A percentile compares a stretch with the other conserved stretches of the same genome.
phyloP scores from a whole-genome alignment of 2,329 filamentous ascomycete genomes.

The Alternaria alternata region DNA sequence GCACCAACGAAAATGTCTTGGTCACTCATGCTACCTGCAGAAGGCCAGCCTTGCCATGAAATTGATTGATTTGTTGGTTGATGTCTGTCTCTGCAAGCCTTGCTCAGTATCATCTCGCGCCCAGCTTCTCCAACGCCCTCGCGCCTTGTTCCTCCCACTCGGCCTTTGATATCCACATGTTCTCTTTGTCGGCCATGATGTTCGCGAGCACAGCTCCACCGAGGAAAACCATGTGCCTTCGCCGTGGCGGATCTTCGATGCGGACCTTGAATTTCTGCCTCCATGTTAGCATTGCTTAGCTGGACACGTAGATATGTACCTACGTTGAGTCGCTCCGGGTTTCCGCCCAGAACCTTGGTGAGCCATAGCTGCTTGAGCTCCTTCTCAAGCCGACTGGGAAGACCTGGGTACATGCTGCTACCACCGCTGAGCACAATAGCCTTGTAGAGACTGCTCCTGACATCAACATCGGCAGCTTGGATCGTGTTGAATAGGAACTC shows the following conservation, averaged over 20 bases:
- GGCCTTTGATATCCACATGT: constrained; percentile 97
- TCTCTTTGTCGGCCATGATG: constrained; percentile 98
- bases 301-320: constrained; percentile 35
- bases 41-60: background rate
- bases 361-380: constrained; percentile 99
- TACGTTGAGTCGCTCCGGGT: constrained; percentile 86
- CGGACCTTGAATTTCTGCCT: constrained; percentile 95
- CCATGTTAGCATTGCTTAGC: constrained; percentile 28
- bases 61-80: constrained; percentile 20
- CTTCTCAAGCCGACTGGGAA: constrained; percentile 95
- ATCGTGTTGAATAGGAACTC: constrained; percentile 99
- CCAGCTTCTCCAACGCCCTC: constrained; percentile 87
- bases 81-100: constrained; percentile 6
- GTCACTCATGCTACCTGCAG: background rate
- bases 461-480: constrained; percentile 92
- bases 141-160: constrained; percentile 96
- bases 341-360: constrained; percentile 85
- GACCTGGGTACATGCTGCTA: constrained; percentile 97
- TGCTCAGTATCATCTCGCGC: constrained; percentile 70
- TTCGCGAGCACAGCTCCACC: constrained; percentile 96
- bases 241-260: constrained; percentile 95
- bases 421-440: constrained; percentile 96
- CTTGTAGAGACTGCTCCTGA: constrained; percentile 92
- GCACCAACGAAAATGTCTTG: constrained; percentile 7
- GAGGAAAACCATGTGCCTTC: constrained; percentile 99